phyloP scores from a whole-genome alignment of 441 rosid species.

The Gossypium schwendimanii region DNA sequence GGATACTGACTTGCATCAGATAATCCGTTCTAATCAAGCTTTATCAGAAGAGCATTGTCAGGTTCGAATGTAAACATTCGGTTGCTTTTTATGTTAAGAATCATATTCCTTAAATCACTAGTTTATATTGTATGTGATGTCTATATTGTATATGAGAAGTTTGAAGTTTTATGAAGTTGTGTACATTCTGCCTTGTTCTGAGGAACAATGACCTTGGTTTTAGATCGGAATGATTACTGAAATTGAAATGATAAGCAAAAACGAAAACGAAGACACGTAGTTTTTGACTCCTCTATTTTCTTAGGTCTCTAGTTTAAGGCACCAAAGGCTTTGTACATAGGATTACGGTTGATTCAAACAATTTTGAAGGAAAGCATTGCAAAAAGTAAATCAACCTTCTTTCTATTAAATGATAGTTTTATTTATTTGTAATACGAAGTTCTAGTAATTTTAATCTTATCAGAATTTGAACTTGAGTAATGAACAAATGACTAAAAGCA shows the following conservation, averaged over 20 bases:
- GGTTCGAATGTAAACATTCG: constrained; percentile 29
- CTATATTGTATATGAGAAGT: too few species aligned
- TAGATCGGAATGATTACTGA: not conserved
- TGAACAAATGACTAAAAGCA: not conserved
- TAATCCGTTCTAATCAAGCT: constrained; percentile 52
- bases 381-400: too few species aligned
- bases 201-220: not conserved
- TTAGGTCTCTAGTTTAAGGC: not conserved
- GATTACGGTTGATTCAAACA: too few species aligned
- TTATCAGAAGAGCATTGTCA: constrained; percentile 64
- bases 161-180: not conserved
- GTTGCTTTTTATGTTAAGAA: not conserved
- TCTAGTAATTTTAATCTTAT: too few species aligned
- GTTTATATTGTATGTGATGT: not conserved
- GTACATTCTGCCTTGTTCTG: not conserved
- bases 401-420: too few species aligned
- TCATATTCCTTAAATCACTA: not conserved
- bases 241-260: too few species aligned
- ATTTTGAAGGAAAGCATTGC: too few species aligned
- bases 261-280: not conserved
- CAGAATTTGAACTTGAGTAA: not conserved
- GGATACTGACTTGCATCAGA: constrained; percentile 61
- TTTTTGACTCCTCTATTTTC: not conserved
- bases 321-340: too few species aligned
- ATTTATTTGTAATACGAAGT: too few species aligned